Evolutionary conservation across 345 rosid genomes (phyloP).

Genomic region (Erysimum cheiranthoides): DNA sequence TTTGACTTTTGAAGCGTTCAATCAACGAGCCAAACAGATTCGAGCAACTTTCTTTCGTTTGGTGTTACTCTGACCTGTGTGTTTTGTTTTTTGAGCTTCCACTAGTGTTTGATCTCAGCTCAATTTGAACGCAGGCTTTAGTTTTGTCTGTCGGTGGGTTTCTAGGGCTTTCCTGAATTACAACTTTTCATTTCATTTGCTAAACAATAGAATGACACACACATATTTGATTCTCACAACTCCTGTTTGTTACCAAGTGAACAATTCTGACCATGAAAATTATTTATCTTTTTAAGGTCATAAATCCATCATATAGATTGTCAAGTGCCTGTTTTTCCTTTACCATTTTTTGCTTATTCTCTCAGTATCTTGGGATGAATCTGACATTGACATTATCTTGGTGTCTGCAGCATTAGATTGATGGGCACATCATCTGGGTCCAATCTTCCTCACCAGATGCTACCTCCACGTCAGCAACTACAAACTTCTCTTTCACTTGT

Average conservation of each 20-base stretch:
- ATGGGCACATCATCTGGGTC: conserved; percentile 98
- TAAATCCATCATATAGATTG: conserved; percentile 10
- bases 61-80: not conserved
- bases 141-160: conserved; percentile 16
- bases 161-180: conserved; percentile 16
- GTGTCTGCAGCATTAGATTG: conserved; percentile 42
- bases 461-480: conserved; percentile 91
- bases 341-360: not conserved
- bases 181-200: not conserved
- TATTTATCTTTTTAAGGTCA: not conserved
- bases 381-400: not conserved
- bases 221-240: not conserved
- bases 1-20: conserved; percentile 46
- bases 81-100: conserved; percentile 15
- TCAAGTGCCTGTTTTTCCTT: conserved; percentile 8
- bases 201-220: not conserved
- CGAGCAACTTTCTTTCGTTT: conserved; percentile 30
- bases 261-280: not conserved
- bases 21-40: conserved; percentile 28
- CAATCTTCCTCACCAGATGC: conserved; percentile 78
- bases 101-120: conserved; percentile 23
- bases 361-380: not conserved
- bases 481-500: conserved; percentile 58
- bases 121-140: not conserved
- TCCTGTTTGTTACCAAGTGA: not conserved